Evolutionary conservation across 2,329 filamentous ascomycete species (phyloP), one percentile per base, ranked within the genome.

Genomic region (Cercospora citrullina): DNA sequence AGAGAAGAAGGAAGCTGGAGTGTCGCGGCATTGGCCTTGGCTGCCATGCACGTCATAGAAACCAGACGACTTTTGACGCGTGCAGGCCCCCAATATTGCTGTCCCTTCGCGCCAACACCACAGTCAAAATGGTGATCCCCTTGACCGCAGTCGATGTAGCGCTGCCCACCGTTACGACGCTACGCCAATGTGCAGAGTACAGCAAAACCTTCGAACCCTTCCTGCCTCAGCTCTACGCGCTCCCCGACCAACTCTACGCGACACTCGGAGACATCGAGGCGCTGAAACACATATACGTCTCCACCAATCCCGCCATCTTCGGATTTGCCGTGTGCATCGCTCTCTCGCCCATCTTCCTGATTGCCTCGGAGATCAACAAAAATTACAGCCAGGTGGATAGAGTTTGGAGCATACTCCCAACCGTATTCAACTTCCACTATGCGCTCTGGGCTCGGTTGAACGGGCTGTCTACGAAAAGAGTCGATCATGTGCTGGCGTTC

Each of bases 311-410:
- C 0, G 83, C 97, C 51, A 85, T 97, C 30, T 89, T 87, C 0
- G 91, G 88, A 2, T 85, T 96, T 71, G 90, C 88, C 0, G 86
- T 92, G 63, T 90, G 91, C 2, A 74, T 96, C 18, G 84, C 88
- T 48, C 79, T 96, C n/a, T 88, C 88, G 1, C 85, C 86, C 5
- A 75, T 95, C 30, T 91, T 96, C 75, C 82, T 97, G 26, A 76
- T 94, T 33, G 83, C 89, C 5, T 92, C 93, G 0, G 94, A 98
- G 80, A 81, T 93, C 81, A 98, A 96, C 81, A 87, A 87, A 76
- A 99, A 99, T 80, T 97, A 94, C 79, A 97, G 94, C n/a, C 95
- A 99, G 81, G 90, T 99, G 51, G 95, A 99, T 79, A 89, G 95
- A 60, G 82, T 90, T 74, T 99, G 95, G 95, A 95, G 92, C 77